phyloP scores from a whole-genome alignment of 257 asterid genomes.

The Nicotiana obtusifolia region DNA sequence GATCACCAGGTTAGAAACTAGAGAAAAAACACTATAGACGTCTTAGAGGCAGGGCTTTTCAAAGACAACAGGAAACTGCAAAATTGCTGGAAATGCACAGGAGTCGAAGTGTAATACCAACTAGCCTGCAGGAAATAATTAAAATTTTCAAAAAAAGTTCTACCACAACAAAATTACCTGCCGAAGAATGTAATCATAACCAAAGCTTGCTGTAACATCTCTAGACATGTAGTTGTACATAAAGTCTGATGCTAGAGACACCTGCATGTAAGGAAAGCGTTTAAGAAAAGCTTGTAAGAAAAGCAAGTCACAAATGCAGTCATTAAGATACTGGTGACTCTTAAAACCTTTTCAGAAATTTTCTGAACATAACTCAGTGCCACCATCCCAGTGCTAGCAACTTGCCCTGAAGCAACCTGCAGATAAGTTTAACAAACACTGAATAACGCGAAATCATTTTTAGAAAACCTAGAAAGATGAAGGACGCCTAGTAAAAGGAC shows the following conservation, averaged over 20 bases:
- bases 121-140: neutral
- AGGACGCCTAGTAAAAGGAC: neutral
- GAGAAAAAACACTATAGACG: neutral
- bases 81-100: neutral
- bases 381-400: conserved; percentile 78
- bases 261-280: conserved; percentile 29
- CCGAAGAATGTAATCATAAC: conserved; percentile 67
- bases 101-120: neutral
- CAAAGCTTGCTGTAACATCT: conserved; percentile 66
- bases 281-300: conserved; percentile 11
- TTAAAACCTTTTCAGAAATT: conserved; percentile 56
- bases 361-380: conserved; percentile 75
- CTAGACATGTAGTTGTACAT: conserved; percentile 68
- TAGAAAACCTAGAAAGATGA: neutral
- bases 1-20: neutral
- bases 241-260: conserved; percentile 71
- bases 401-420: conserved; percentile 76
- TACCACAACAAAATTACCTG: conserved; percentile 39
- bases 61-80: neutral
- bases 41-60: neutral
- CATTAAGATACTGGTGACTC: neutral
- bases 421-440: neutral
- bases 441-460: neutral
- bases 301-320: neutral
- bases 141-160: neutral